phyloP scores from a whole-genome alignment of 2,329 filamentous ascomycete genomes.

The Alternaria gaisen region DNA sequence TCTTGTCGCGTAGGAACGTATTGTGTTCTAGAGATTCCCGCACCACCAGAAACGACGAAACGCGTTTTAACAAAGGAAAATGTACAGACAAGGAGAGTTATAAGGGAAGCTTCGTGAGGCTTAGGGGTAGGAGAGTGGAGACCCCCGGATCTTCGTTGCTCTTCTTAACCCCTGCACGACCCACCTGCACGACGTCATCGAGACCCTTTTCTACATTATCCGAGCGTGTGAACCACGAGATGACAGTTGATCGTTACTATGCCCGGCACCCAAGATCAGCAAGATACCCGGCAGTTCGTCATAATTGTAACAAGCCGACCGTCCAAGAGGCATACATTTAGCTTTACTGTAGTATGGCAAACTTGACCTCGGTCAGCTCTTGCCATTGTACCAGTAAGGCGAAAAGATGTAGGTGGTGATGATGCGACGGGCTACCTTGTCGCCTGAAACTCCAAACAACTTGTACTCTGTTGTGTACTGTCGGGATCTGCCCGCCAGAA shows the following conservation, averaged over 20 bases:
- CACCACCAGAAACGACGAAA: background rate
- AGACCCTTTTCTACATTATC: conserved; percentile 7
- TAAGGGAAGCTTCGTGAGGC: background rate
- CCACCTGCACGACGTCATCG: conserved; percentile 11
- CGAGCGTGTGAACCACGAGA: conserved; percentile 2
- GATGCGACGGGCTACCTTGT: too few relatives aligned
- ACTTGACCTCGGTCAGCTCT: too few relatives aligned
- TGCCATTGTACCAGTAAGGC: too few relatives aligned
- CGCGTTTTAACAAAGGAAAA: conserved; percentile 7
- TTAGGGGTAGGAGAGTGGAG: conserved; percentile 16
- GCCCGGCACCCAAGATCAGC: background rate
- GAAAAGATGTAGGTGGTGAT: too few relatives aligned
- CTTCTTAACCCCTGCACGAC: background rate
- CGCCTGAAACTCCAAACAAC: too few relatives aligned
- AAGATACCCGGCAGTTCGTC: background rate
- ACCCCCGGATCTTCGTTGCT: conserved; percentile 16
- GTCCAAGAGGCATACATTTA: too few relatives aligned
- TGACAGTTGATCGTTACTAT: background rate
- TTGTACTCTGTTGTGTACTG: too few relatives aligned
- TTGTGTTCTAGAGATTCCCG: background rate
- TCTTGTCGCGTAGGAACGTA: background rate
- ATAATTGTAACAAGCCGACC: too few relatives aligned
- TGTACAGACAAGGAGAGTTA: background rate
- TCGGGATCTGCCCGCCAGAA: too few relatives aligned
- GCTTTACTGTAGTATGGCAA: too few relatives aligned